phyloP scores from a whole-genome alignment of 2,329 filamentous ascomycete genomes.

The Phialophora chinensis region DNA sequence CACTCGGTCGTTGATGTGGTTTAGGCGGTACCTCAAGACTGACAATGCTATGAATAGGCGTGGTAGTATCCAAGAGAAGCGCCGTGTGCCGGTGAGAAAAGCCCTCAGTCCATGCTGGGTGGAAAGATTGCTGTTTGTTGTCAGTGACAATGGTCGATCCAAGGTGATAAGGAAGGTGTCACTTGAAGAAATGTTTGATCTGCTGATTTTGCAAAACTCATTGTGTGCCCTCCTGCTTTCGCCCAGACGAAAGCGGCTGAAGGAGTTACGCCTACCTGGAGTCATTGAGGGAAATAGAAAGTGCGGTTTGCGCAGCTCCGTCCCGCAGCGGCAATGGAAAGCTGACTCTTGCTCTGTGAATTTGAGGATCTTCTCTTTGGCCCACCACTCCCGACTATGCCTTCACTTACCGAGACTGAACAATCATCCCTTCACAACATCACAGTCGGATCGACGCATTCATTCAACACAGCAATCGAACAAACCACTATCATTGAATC shows the following conservation, averaged over 20 bases:
- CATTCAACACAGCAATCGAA: slow-evolving; percentile 20
- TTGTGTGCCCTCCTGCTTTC: background rate
- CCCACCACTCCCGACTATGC: background rate
- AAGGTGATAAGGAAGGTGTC: background rate
- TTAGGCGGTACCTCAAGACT: background rate
- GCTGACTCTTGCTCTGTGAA: background rate
- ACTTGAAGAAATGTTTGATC: background rate
- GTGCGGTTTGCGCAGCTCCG: background rate
- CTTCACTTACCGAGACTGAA: background rate
- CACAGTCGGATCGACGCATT: slow-evolving; percentile 5
- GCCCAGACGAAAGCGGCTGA: background rate
- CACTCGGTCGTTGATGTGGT: background rate
- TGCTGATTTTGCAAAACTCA: background rate
- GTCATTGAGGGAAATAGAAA: background rate
- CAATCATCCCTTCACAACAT: slow-evolving; percentile 13
- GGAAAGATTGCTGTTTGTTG: background rate
- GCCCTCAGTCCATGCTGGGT: background rate
- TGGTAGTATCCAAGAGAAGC: slow-evolving; percentile 6
- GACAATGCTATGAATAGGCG: background rate
- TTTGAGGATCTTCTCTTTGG: background rate
- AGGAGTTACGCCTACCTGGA: slow-evolving; percentile 15
- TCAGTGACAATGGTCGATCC: background rate
- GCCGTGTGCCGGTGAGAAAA: background rate
- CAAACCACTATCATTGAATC: background rate
- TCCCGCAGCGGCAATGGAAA: background rate